These are phyloP conservation scores for Mycena citricolor DNA, from an alignment of 1,284 basidiomycete species.

Conservation along the genomic window DNA sequence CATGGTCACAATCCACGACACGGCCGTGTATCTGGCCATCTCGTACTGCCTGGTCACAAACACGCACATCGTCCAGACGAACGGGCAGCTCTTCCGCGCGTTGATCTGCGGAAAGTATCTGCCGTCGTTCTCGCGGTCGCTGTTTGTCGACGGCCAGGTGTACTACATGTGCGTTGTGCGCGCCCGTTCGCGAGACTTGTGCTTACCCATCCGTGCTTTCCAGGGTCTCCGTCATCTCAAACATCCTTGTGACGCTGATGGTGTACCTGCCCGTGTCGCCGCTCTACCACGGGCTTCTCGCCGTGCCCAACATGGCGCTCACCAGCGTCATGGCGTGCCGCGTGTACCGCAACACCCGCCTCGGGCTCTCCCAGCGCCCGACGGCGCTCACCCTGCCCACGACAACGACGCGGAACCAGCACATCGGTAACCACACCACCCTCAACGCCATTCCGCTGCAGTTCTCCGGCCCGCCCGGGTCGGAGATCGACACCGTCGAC, in stretches of 20 bases:
- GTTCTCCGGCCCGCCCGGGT: too few species aligned
- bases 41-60: slow-evolving; percentile 25
- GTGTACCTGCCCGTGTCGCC: slow-evolving; percentile 11
- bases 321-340: slow-evolving; percentile 33
- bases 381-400: too few species aligned
- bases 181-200: neutral
- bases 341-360: slow-evolving; percentile 30
- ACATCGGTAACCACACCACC: too few species aligned
- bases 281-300: slow-evolving; percentile 15
- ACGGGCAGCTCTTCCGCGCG: neutral
- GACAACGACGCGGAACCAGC: too few species aligned
- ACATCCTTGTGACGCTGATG: slow-evolving; percentile 12
- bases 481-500: too few species aligned
- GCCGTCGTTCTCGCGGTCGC: slow-evolving; percentile 28
- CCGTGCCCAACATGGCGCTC: slow-evolving; percentile 29
- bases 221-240: slow-evolving; percentile 18
- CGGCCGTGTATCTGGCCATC: slow-evolving; percentile 30
- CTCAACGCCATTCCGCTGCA: too few species aligned
- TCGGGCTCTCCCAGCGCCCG: too few species aligned
- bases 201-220: neutral
- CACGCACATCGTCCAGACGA: slow-evolving; percentile 1
- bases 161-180: slow-evolving; percentile 30
- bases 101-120: slow-evolving; percentile 17
- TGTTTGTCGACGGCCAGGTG: slow-evolving; percentile 31
- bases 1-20: slow-evolving; percentile 26